Conservation (phyloP, 2,329 filamentous ascomycete genomes). For the Epichloe bromicola region DNA sequence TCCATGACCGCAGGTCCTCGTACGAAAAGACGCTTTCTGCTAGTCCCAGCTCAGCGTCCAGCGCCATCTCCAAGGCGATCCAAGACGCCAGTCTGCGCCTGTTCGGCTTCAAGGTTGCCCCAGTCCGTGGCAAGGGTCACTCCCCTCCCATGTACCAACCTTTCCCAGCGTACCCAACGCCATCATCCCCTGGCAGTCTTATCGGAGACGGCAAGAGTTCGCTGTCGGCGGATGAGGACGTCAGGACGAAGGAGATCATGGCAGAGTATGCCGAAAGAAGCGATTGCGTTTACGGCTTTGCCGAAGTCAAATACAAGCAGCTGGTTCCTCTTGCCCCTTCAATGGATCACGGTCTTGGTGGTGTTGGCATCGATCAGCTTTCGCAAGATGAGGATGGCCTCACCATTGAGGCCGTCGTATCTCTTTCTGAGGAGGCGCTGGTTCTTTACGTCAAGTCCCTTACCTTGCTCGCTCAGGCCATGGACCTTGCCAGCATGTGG, state of each 20-base stretch:
- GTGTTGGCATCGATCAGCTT: conserved; percentile 40
- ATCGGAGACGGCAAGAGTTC: conserved; percentile 49
- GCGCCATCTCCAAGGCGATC: conserved; percentile 86
- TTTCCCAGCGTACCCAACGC: conserved; percentile 72
- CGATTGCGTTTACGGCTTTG: conserved; percentile 94
- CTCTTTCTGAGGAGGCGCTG: conserved; percentile 83
- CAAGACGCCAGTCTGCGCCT: conserved; percentile 76
- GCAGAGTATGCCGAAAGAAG: conserved; percentile 88
- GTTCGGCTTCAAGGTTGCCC: conserved; percentile 58
- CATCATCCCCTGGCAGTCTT: conserved; percentile 46
- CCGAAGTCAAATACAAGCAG: conserved; percentile 97
- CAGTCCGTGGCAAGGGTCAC: conserved; percentile 50
- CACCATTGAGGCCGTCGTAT: conserved; percentile 73
- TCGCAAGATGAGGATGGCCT: conserved; percentile 56
- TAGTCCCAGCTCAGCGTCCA: conserved; percentile 60
- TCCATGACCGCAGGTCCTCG: conserved; percentile 65
- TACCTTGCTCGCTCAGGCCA: conserved; percentile 78
- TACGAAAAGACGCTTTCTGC: conserved; percentile 67
- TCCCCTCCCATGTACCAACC: conserved; percentile 70
- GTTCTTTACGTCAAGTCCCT: conserved; percentile 94
- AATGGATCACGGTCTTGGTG: conserved; percentile 55
- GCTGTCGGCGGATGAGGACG: conserved; percentile 61
- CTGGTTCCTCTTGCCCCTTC: conserved; percentile 81
- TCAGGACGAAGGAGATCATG: conserved; percentile 62
- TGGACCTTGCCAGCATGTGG: conserved; percentile 90